Conservation (phyloP, 345 rosid species). For the Moringa oleifera region DNA sequence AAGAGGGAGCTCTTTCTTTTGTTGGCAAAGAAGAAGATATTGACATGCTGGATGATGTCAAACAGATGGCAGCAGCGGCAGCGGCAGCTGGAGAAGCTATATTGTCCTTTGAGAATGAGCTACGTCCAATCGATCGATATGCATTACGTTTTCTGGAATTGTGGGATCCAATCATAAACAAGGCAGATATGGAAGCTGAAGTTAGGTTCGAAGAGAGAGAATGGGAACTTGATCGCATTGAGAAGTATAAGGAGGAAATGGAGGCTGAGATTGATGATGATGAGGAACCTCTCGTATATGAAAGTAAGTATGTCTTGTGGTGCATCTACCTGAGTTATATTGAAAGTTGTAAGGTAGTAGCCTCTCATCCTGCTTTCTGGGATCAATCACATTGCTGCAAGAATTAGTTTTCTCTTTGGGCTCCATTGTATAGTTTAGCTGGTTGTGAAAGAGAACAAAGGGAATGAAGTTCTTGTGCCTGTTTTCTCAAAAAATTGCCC, state of each 20-base stretch:
- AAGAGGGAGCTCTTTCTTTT: conserved; percentile 51
- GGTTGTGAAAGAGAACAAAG: neutral
- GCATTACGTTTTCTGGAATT: conserved; percentile 79
- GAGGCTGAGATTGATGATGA: conserved; percentile 99
- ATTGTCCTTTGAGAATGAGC: conserved; percentile 75
- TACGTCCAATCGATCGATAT: conserved; percentile 94
- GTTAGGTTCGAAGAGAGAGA: conserved; percentile 76
- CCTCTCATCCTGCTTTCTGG: conserved; percentile 9
- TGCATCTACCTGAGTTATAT: neutral
- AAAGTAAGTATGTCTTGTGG: conserved; percentile 61
- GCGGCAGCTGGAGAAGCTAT: conserved; percentile 91
- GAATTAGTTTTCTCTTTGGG: neutral
- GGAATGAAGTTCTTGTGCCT: neutral
- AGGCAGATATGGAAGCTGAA: conserved; percentile 65
- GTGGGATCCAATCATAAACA: conserved; percentile 94
- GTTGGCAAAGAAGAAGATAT: conserved; percentile 74
- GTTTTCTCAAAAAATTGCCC: neutral
- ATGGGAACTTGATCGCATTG: conserved; percentile 98
- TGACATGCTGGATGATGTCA: conserved; percentile 90
- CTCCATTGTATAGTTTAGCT: neutral
- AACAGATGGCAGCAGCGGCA: conserved; percentile 80
- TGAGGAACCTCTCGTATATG: conserved; percentile 95
- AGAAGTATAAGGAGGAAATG: conserved; percentile 95
- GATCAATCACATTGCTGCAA: neutral
- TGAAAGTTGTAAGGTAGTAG: conserved; percentile 5